These are phyloP conservation scores for Tylopilus plumbeoviolaceoides DNA, from an alignment of 768 basidiomycete genomes.

Conservation along the genomic window DNA sequence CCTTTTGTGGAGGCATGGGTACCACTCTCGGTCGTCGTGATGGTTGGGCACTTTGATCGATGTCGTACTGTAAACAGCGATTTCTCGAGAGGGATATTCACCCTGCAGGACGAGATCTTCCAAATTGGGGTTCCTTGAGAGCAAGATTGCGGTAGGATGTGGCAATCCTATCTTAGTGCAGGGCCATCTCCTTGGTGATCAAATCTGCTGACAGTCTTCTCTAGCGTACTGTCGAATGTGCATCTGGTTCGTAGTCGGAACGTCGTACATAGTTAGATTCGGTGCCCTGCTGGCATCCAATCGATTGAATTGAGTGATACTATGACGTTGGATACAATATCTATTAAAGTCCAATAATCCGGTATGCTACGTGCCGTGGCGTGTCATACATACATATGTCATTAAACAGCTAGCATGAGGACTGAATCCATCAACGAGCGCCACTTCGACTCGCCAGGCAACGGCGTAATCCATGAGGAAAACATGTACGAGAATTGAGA, in stretches of 20 bases:
- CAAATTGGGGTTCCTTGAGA: no score
- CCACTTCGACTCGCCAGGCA: constrained; percentile 5
- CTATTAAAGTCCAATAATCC: neutral
- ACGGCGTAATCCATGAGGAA: constrained; percentile 16
- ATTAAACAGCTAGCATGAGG: constrained; percentile 2
- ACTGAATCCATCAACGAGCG: constrained; percentile 17
- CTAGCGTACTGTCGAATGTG: no score
- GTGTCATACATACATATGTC: neutral
- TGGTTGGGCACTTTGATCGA: neutral
- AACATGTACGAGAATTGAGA: constrained; percentile 14
- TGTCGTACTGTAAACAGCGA: neutral
- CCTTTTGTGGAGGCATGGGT: neutral
- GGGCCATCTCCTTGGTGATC: no score
- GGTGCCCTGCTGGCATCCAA: neutral
- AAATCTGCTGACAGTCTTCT: no score
- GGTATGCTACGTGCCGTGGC: neutral
- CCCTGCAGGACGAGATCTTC: no score
- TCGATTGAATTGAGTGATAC: neutral
- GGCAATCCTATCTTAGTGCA: no score
- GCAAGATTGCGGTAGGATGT: no score
- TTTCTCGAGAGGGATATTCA: neutral
- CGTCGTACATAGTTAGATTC: no score
- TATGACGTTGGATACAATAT: neutral
- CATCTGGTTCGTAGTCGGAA: no score
- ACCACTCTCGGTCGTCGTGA: neutral